Conservation (phyloP, 805 yeast species). For the Wickerhamomyces alni region DNA sequence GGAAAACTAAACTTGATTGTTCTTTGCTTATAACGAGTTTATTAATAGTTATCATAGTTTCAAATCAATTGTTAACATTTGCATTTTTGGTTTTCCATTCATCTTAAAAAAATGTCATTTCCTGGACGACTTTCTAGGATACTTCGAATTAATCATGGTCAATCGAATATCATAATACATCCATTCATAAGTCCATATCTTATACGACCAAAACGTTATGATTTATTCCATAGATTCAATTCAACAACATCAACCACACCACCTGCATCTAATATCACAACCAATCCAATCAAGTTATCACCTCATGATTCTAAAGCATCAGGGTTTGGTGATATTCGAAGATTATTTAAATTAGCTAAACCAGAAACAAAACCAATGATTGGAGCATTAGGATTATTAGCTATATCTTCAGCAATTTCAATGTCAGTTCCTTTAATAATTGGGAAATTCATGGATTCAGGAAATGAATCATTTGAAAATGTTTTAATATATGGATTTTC, state of each 20-base stretch:
- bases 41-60: too few relatives aligned
- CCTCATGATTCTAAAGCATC: conserved; percentile 29
- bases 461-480: conserved; percentile 22
- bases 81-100: too few relatives aligned
- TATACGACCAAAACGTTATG: too few relatives aligned
- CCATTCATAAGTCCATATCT: too few relatives aligned
- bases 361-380: conserved; percentile 50
- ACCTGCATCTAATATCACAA: neutral
- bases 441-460: conserved; percentile 75
- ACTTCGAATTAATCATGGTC: neutral
- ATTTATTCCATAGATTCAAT: neutral
- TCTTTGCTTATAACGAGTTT: too few relatives aligned
- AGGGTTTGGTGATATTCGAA: conserved; percentile 27
- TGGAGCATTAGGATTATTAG: conserved; percentile 58
- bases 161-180: neutral
- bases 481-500: conserved; percentile 52
- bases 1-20: too few relatives aligned
- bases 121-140: neutral
- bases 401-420: conserved; percentile 69
- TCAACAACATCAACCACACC: neutral
- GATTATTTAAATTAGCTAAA: conserved; percentile 50
- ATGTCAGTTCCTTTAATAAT: conserved; percentile 79
- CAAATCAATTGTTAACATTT: too few relatives aligned
- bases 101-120: neutral
- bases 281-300: conserved; percentile 16